Base-by-base conservation (phyloP, 2,329 filamentous ascomycete species). In the Capronia americana region DNA sequence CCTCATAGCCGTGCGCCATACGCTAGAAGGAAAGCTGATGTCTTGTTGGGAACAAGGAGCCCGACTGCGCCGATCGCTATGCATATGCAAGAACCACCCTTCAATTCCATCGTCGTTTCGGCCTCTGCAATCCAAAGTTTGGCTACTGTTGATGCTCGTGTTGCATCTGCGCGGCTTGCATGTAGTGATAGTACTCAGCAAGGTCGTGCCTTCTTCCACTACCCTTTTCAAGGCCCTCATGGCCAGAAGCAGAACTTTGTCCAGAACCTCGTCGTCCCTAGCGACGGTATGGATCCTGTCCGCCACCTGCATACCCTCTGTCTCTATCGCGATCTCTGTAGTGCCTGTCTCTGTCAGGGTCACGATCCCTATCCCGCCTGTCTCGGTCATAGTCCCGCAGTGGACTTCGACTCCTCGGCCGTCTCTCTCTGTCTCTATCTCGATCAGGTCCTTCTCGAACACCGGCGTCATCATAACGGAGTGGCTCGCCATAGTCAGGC, bases 321-420 rank as follows among this genome's bases (percentile, higher is more conserved):
- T 69, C 66, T 30, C 69, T 32, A 50, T 66, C 28, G 4, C 38
- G 57, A 26, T 60, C 57, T 32, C 41, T 56, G 60, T 56, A 32
- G 32, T 64, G 30, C 50, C 60, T 63, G 30, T 65, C 56, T 51
- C 63, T 66, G 24, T 65, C 66, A 14, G 38, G 23, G n/a, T 67
- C 68, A 48, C 68, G 54, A 44, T 68, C 68, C 51, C 69, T 51
- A 6, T 69, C 67, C 61, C 69, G 64, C 24, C 68, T 44, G 30
- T 69, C 67, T 24, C 66, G 28, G 20, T 68, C 66, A 64, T 64
- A 67, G 26, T 71, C 70, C 38, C 70, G 46, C 6, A 53, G 20
- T 7, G 68, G 70, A 62, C 68, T 70, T 57, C 68, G 62, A 68
- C 68, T 69, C 38, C 68, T 51, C n/a, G 70, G 67, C 34, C 70